phyloP scores from a whole-genome alignment of 164 flowering plant genomes.

The Vitis rotundifolia region DNA sequence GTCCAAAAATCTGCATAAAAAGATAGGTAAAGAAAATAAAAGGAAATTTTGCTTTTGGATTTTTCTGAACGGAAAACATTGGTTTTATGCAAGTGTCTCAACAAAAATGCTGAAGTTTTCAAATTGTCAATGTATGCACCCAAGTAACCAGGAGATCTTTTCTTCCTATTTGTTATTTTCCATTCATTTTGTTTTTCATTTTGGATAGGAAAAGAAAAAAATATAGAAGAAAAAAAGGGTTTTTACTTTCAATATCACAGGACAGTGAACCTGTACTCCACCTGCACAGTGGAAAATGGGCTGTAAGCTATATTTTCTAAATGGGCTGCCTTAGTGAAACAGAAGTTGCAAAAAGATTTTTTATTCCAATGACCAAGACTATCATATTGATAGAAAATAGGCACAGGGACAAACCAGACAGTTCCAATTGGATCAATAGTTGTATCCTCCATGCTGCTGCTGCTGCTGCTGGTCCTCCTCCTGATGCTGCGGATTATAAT shows the following conservation, averaged over 20 bases:
- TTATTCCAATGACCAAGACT: background rate
- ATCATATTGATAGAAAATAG: background rate
- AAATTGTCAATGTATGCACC: background rate
- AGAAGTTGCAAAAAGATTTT: background rate
- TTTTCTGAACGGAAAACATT: background rate
- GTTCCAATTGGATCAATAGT: slow-evolving; percentile 4
- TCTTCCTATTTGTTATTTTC: no score
- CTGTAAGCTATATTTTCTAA: slow-evolving; percentile 36
- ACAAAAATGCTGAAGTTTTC: no score
- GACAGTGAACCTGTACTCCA: slow-evolving; percentile 40
- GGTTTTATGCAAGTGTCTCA: background rate
- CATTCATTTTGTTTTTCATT: background rate
- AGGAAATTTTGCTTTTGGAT: no score
- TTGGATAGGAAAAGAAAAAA: background rate
- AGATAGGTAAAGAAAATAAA: no score
- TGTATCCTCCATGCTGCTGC: slow-evolving; percentile 7
- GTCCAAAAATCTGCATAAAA: no score
- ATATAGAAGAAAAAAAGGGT: background rate
- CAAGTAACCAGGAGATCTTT: no score
- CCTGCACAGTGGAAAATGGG: slow-evolving; percentile 48
- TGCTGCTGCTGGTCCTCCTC: background rate
- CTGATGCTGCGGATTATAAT: slow-evolving; percentile 15
- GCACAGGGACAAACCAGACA: slow-evolving; percentile 17
- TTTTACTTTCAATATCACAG: slow-evolving; percentile 8
- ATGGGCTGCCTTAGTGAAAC: background rate